Conservation (phyloP, 2,329 filamentous ascomycete genomes). For the Verticillium alfalfae region DNA sequence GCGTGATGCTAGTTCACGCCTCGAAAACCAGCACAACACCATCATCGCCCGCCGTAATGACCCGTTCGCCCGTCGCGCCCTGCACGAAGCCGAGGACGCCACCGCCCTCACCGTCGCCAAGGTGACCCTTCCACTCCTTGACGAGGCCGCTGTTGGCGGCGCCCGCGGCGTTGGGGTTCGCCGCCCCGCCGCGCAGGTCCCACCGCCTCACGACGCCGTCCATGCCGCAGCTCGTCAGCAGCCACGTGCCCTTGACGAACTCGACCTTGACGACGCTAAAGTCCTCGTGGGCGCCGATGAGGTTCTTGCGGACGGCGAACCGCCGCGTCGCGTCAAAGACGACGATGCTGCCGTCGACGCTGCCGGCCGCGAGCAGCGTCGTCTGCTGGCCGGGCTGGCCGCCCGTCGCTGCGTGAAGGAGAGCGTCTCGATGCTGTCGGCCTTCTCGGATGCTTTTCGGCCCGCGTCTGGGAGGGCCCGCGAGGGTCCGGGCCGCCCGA, state of each 20-base stretch:
- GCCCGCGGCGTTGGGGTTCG: constrained; percentile 28
- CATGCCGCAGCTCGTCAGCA: constrained; percentile 84
- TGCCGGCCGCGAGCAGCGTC: constrained; percentile 57
- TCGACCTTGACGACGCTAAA: constrained; percentile 89
- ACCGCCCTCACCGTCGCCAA: constrained; percentile 78
- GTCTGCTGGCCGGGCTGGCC: constrained; percentile 26
- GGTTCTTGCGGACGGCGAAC: constrained; percentile 80
- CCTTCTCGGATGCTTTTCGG: no score
- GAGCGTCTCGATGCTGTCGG: constrained; percentile 70
- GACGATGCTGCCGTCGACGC: constrained; percentile 71
- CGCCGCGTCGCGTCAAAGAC: constrained; percentile 82
- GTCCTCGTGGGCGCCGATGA: constrained; percentile 79
- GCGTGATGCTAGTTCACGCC: constrained; percentile 25
- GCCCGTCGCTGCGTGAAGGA: constrained; percentile 42
- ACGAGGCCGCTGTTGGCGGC: constrained; percentile 62
- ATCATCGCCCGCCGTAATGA: constrained; percentile 92
- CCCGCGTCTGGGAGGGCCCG: constrained; percentile 75
- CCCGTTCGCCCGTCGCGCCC: constrained; percentile 62
- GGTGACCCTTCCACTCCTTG: constrained; percentile 86
- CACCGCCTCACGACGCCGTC: constrained; percentile 87
- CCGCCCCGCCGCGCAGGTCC: constrained; percentile 59
- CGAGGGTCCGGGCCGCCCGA: constrained; percentile 63
- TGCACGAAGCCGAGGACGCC: constrained; percentile 91
- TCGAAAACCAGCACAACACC: constrained; percentile 64
- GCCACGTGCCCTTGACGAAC: constrained; percentile 64